Evolutionary conservation across 768 basidiomycete species (phyloP).

Genomic region (Russula sp.): DNA sequence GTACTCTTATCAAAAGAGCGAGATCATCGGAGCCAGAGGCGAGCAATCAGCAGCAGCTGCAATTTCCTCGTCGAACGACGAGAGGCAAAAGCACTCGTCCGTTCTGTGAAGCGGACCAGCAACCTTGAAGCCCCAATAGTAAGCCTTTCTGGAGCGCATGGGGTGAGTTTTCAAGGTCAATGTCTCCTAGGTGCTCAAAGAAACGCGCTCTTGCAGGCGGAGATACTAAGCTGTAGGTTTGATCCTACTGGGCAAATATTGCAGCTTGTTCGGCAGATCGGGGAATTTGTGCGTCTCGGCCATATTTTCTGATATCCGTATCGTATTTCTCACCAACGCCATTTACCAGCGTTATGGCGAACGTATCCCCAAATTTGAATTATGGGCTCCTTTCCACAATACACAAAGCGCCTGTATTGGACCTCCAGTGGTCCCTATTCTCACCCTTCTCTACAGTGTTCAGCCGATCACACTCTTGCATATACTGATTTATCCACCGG

Average conservation of each 20-base stretch:
- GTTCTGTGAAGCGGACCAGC: slow-evolving; percentile 89
- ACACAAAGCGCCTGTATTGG: slow-evolving; percentile 88
- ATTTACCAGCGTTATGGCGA: slow-evolving; percentile 70
- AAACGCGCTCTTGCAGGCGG: slow-evolving; percentile 48
- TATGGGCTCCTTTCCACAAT: slow-evolving; percentile 80
- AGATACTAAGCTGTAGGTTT: slow-evolving; percentile 90
- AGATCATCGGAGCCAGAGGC: slow-evolving; percentile 48
- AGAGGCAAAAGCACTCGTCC: slow-evolving; percentile 75
- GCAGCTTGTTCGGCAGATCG: slow-evolving; percentile 91
- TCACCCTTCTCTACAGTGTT: slow-evolving; percentile 78
- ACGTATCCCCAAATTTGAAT: slow-evolving; percentile 91
- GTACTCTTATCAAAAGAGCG: slow-evolving; percentile 60
- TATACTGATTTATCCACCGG: slow-evolving; percentile 83
- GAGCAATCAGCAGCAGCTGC: slow-evolving; percentile 66
- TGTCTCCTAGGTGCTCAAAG: neutral
- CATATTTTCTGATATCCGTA: slow-evolving; percentile 21
- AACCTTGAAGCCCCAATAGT: slow-evolving; percentile 92
- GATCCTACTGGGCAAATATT: slow-evolving; percentile 90
- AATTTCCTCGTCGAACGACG: slow-evolving; percentile 73
- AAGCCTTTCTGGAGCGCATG: slow-evolving; percentile 82
- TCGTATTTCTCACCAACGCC: neutral
- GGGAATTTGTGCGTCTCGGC: slow-evolving; percentile 69
- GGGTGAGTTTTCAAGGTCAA: slow-evolving; percentile 48
- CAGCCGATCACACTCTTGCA: slow-evolving; percentile 82
- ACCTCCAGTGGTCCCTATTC: slow-evolving; percentile 85